These are phyloP conservation scores for Sodiomyces alkalinus DNA, from an alignment of 2,329 filamentous ascomycete genomes.

Conservation along the genomic window DNA sequence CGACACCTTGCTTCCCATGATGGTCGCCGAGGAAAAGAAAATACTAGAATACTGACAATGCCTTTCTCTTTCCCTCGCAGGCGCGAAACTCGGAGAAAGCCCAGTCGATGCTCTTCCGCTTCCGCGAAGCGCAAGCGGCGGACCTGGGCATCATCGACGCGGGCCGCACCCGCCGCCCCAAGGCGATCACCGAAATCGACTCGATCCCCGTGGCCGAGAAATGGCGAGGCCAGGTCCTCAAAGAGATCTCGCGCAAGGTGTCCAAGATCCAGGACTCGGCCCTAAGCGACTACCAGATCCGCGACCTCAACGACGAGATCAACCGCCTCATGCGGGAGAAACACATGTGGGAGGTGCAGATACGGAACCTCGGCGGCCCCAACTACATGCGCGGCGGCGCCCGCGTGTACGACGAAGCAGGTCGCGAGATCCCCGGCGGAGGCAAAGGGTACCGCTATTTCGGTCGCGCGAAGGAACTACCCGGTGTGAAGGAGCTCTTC, in stretches of 20 bases:
- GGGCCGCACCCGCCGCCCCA: slow-evolving; percentile 76
- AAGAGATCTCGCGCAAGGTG: slow-evolving; percentile 94
- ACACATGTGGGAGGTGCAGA: slow-evolving; percentile 97
- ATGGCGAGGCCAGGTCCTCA: slow-evolving; percentile 95
- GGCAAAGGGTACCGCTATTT: slow-evolving; percentile 93
- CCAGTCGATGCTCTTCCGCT: slow-evolving; percentile 99
- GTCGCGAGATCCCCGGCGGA: slow-evolving; percentile 54
- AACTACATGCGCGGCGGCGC: slow-evolving; percentile 78
- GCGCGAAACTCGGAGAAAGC: slow-evolving; percentile 97
- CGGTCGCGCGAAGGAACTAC: slow-evolving; percentile 74
- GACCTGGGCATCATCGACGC: slow-evolving; percentile 94
- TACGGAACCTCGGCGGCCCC: slow-evolving; percentile 85
- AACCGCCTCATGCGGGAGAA: slow-evolving; percentile 99
- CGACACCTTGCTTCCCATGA: no score
- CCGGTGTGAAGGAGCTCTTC: slow-evolving; percentile 92
- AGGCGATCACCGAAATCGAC: slow-evolving; percentile 75
- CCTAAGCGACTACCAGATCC: slow-evolving; percentile 92
- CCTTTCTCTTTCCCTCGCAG: no score
- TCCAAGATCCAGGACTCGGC: slow-evolving; percentile 85
- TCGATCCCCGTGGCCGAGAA: slow-evolving; percentile 83
- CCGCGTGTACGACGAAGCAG: slow-evolving; percentile 59
- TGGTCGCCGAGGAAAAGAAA: no score
- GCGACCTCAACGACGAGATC: slow-evolving; percentile 97
- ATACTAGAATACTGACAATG: no score
- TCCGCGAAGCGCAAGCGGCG: slow-evolving; percentile 91